Conservation (phyloP, 768 basidiomycete genomes). For the Rickenella mellea region DNA sequence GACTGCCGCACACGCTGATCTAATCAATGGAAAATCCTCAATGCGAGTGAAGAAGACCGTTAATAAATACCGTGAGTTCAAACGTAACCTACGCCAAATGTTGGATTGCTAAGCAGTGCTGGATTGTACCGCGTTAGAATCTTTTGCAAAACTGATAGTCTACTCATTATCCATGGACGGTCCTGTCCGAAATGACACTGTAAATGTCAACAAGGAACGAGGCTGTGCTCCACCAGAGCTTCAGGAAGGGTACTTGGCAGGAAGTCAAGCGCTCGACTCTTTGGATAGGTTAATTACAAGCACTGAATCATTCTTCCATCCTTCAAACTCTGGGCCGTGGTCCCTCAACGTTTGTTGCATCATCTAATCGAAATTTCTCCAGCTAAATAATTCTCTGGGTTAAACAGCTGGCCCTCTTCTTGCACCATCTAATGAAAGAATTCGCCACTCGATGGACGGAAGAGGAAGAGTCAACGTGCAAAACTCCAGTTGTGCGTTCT, state of each 20-base stretch:
- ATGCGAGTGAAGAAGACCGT: conserved; percentile 61
- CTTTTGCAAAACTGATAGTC: conserved; percentile 76
- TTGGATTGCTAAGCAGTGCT: background rate
- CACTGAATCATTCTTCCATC: conserved; percentile 92
- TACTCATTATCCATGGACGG: conserved; percentile 87
- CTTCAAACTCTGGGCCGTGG: conserved; percentile 86
- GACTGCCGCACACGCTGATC: conserved; percentile 65
- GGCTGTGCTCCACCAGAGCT: conserved; percentile 19
- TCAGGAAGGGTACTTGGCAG: conserved; percentile 56
- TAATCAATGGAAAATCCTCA: conserved; percentile 42
- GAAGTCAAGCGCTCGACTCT: conserved; percentile 82
- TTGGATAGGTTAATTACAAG: conserved; percentile 83
- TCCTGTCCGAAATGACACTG: conserved; percentile 36
- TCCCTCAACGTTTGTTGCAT: conserved; percentile 41
- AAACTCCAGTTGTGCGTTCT: conserved; percentile 58
- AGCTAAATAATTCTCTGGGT: background rate
- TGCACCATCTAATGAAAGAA: conserved; percentile 64
- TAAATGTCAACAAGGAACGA: conserved; percentile 16
- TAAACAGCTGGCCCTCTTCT: conserved; percentile 55
- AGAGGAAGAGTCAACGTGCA: conserved; percentile 68
- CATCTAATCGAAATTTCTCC: conserved; percentile 2
- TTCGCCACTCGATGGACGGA: conserved; percentile 75
- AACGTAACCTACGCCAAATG: background rate
- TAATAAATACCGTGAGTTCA: conserved; percentile 49
- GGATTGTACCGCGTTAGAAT: conserved; percentile 29